Evolutionary conservation across 2,329 filamentous ascomycete genomes (phyloP).

Genomic region (Alternaria triticina): DNA sequence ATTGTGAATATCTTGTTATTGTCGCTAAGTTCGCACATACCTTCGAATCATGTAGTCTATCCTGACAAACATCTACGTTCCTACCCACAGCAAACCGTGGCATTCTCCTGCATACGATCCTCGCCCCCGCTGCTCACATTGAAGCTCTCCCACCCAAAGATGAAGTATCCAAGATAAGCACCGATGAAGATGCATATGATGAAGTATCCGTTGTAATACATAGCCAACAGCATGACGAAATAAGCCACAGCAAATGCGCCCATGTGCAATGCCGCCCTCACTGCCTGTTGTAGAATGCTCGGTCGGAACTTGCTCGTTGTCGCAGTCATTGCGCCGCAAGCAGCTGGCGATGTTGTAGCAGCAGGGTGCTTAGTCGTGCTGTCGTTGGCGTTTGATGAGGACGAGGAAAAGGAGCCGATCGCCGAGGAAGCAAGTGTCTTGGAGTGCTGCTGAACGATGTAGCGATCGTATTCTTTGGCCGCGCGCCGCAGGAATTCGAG

Average conservation of each 20-base stretch:
- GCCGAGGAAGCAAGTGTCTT: slow-evolving; percentile 17
- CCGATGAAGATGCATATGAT: slow-evolving; percentile 58
- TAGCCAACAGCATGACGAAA: slow-evolving; percentile 75
- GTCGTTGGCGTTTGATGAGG: slow-evolving; percentile 13
- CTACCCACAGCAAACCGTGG: slow-evolving; percentile 46
- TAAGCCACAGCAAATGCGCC: slow-evolving; percentile 79
- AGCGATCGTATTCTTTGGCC: slow-evolving; percentile 76
- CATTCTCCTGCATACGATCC: slow-evolving; percentile 43
- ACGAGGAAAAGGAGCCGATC: slow-evolving; percentile 18
- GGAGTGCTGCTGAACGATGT: slow-evolving; percentile 63
- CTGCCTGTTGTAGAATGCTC: slow-evolving; percentile 69
- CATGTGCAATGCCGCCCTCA: slow-evolving; percentile 74
- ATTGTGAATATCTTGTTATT: not conserved
- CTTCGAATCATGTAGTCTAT: not conserved
- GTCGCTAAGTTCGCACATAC: not conserved
- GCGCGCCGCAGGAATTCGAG: slow-evolving; percentile 76
- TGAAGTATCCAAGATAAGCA: slow-evolving; percentile 44
- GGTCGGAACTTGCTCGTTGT: slow-evolving; percentile 54
- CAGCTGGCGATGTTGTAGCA: slow-evolving; percentile 2
- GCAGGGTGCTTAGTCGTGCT: slow-evolving; percentile 19
- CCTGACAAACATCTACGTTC: not conserved
- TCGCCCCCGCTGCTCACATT: slow-evolving; percentile 27
- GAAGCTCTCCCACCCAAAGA: slow-evolving; percentile 47
- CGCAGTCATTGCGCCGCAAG: not conserved
- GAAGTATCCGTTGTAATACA: slow-evolving; percentile 74